phyloP scores from a whole-genome alignment of 164 flowering plant species.

The Pachysandra terminalis region DNA sequence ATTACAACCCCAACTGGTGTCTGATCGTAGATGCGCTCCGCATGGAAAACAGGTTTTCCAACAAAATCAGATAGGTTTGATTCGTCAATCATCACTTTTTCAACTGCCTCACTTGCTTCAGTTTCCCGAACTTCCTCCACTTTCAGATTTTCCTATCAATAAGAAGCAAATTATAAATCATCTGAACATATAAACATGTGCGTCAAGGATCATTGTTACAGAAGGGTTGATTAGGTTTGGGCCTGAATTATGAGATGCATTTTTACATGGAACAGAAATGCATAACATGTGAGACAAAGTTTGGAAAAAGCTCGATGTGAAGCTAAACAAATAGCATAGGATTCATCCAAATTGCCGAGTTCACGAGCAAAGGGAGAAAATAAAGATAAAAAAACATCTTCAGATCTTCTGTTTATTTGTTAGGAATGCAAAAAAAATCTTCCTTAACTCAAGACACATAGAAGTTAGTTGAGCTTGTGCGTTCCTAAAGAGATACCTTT shows the following conservation, averaged over 20 bases:
- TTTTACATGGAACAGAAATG: neutral
- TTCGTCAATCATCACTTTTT: constrained; percentile 55
- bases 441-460: too few species aligned
- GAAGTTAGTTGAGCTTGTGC: too few species aligned
- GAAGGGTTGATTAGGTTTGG: neutral
- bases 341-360: too few species aligned
- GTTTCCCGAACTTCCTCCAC: constrained; percentile 28
- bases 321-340: too few species aligned
- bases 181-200: too few species aligned
- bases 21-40: constrained; percentile 78
- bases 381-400: too few species aligned
- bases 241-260: neutral
- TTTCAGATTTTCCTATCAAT: constrained; percentile 38
- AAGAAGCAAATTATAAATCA: constrained; percentile 2
- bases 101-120: constrained; percentile 32
- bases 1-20: constrained; percentile 93
- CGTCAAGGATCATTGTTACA: neutral
- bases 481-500: constrained; percentile 33
- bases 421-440: too few species aligned
- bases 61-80: constrained; percentile 76
- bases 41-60: constrained; percentile 97
- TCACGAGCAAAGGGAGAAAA: too few species aligned
- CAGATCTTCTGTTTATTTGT: too few species aligned
- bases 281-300: too few species aligned
- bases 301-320: too few species aligned